Base-by-base conservation (phyloP, 1,284 basidiomycete species). In the Tetrapyrgos nigripes region DNA sequence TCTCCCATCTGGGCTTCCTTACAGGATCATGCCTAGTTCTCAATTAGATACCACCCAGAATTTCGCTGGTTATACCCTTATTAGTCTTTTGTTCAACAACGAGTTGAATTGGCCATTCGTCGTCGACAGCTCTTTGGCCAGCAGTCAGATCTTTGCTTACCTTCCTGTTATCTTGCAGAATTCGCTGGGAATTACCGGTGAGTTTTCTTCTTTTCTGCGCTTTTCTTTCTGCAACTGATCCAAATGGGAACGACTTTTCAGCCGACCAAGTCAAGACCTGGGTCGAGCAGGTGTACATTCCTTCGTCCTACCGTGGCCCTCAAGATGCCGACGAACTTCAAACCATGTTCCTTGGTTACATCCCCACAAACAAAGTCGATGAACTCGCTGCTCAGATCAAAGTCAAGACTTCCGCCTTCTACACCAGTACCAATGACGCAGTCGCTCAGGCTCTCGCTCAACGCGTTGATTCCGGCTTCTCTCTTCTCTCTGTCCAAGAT, bases 81-180 rank as follows among this genome's bases (percentile, higher is more conserved):
- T 91, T 67, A 84, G 77, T 53, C 65, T 92, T 29, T 65, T 90
- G 65, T 90, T 90, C 71, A 79, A 83, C 51, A 43, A 54, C 0
- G 75, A 71, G 11, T 73, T 93, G 55, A 81, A 80, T 58, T 93
- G 91, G 91, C 43, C 67, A 0, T 91, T 86, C 62, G 88, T 92
- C 2, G 80, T 80, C n/a, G 57, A 53, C 4, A 81, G 75, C 61
- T 46, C 69, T 8, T 70, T 82, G 28, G 77, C 85, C 3, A 77
- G 80, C 10, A 82, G 77, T 50, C 88, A 93, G 73, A 78, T 93
- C 47, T 89, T 93, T 63, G 80, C 79, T 1, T 85, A 77, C 66
- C 70, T 84, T 50, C 87, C 89, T 2, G 29, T 66, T 0, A 67
- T 90, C 50, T 73, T 93, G 29, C 61, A 74, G 6, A 77, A 72